Base-by-base conservation (phyloP, 2,329 filamentous ascomycete species). In the Septoria petroselini region DNA sequence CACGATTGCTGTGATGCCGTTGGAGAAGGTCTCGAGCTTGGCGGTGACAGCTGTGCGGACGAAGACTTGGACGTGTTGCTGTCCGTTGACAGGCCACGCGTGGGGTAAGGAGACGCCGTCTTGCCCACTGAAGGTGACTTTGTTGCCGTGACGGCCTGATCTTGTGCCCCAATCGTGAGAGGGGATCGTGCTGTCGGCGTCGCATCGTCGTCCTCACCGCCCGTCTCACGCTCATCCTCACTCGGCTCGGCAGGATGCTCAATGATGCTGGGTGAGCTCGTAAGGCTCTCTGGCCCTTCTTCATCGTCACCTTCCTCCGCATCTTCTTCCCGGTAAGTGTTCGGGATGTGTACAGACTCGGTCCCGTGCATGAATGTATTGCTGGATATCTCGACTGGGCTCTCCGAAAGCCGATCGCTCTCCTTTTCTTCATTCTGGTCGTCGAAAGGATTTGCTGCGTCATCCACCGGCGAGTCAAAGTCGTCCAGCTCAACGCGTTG, bases 401-500 rank as follows among this genome's bases (percentile, higher is more conserved):
- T 88, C 63, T 87, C 84, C 4, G 82, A 82, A 23, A 82, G 64
- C 33, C 78, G 73, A 41, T 79, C 76, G 39, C 59, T 57, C n/a
- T 64, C 52, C 8, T 39, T 18, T 9, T 18, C 25, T 15, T 47
- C 21, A n/a, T 62, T 57, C 35, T 54, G 51, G 15, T 70, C 63
- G 40, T 71, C 62, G 41, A 73, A 71, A 2, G 74, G 73, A 55
- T 77, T 71, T 14, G 59, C 49, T 2, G 55, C 52, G 23, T 70
- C 70, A 39, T 72, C 50, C 34, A 46, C 47, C 18, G 73, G 75
- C 4, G 79, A 79, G 44, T 86, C 85, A 38, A 86, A 85, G 56
- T 86, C 84, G 61, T 89, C 86, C 9, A 89, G 73, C 47, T 84
- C 82, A 54, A 84, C 75, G 18, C 84, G 80, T 12, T 79, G 72